These are phyloP conservation scores for Erodium texanum DNA, from an alignment of 441 rosid genomes.

Conservation along the genomic window DNA sequence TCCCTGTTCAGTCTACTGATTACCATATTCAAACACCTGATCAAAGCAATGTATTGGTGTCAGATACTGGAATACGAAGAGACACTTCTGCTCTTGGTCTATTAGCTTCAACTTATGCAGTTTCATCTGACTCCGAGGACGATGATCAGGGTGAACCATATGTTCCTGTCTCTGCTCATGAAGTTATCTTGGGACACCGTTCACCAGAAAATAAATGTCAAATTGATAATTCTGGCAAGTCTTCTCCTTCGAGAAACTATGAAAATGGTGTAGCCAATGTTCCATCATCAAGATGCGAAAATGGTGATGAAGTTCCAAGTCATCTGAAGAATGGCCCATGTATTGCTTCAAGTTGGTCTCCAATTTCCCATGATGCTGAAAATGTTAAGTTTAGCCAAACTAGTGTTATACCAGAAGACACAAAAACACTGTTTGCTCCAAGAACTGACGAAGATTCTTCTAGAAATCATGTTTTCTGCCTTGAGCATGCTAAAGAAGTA, in stretches of 20 bases:
- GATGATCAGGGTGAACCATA: constrained; percentile 46
- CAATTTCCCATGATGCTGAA: constrained; percentile 23
- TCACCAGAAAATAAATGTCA: not conserved
- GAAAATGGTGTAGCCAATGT: constrained; percentile 24
- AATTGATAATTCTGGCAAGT: constrained; percentile 17
- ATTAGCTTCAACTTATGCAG: constrained; percentile 72
- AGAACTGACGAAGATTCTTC: constrained; percentile 70
- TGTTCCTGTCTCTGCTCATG: constrained; percentile 24
- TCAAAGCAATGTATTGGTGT: constrained; percentile 33
- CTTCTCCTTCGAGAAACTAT: constrained; percentile 21
- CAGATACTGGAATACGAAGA: constrained; percentile 22
- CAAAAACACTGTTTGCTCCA: constrained; percentile 30
- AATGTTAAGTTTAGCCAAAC: constrained; percentile 25
- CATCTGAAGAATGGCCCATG: constrained; percentile 10
- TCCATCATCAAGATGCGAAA: constrained; percentile 16
- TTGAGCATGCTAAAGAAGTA: constrained; percentile 91
- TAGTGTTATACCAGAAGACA: constrained; percentile 18
- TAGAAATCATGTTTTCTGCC: constrained; percentile 81
- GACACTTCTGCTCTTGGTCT: constrained; percentile 63
- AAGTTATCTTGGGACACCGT: constrained; percentile 20
- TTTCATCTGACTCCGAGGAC: constrained; percentile 93
- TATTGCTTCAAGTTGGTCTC: constrained; percentile 20
- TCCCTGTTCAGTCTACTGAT: constrained; percentile 38
- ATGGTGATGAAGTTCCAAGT: constrained; percentile 17
- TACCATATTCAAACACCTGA: constrained; percentile 25